phyloP scores from a whole-genome alignment of 495 filamentous ascomycete genomes.

The Penicillium fimorum region DNA sequence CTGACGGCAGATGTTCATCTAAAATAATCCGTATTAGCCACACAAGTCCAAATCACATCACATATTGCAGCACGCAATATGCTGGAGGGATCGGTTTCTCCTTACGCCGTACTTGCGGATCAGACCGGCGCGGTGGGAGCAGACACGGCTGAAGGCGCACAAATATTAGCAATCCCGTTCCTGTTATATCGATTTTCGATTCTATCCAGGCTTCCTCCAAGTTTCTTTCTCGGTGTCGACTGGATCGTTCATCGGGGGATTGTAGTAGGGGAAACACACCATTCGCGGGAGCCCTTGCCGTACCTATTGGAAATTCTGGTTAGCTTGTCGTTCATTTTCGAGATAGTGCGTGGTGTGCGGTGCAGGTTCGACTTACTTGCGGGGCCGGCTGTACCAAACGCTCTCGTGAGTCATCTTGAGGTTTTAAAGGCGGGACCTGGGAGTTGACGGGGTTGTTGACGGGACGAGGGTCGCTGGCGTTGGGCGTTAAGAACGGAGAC shows the following conservation, averaged over 20 bases:
- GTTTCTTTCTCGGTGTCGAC: slow-evolving; percentile 9
- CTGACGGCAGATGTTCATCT: slow-evolving; percentile 97
- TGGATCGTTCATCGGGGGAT: slow-evolving; percentile 16
- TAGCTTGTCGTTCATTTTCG: slow-evolving; percentile 14
- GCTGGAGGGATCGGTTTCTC: slow-evolving; percentile 18
- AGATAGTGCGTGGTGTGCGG: slow-evolving; percentile 6
- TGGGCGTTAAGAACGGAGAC: slow-evolving; percentile 38
- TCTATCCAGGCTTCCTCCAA: neutral
- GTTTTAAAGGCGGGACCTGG: slow-evolving; percentile 37
- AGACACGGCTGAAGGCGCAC: slow-evolving; percentile 74
- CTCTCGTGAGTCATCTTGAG: slow-evolving; percentile 96
- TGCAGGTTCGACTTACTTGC: slow-evolving; percentile 59
- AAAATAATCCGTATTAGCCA: slow-evolving; percentile 26
- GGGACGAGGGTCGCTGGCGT: slow-evolving; percentile 41
- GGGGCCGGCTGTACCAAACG: slow-evolving; percentile 98
- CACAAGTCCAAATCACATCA: neutral
- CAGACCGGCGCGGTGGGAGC: slow-evolving; percentile 89
- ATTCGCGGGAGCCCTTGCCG: slow-evolving; percentile 89
- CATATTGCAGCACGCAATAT: neutral
- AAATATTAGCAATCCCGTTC: slow-evolving; percentile 27
- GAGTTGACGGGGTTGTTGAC: slow-evolving; percentile 40
- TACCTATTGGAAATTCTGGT: slow-evolving; percentile 32
- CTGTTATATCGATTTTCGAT: slow-evolving; percentile 13
- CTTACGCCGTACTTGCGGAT: slow-evolving; percentile 99
- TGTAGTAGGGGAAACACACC: slow-evolving; percentile 55